Percentiles rank a stretch among this genome's conserved stretches.
These are phyloP conservation scores for Fusarium drepaniforme DNA, from an alignment of 2,329 filamentous ascomycete genomes.

Conservation along the genomic window DNA sequence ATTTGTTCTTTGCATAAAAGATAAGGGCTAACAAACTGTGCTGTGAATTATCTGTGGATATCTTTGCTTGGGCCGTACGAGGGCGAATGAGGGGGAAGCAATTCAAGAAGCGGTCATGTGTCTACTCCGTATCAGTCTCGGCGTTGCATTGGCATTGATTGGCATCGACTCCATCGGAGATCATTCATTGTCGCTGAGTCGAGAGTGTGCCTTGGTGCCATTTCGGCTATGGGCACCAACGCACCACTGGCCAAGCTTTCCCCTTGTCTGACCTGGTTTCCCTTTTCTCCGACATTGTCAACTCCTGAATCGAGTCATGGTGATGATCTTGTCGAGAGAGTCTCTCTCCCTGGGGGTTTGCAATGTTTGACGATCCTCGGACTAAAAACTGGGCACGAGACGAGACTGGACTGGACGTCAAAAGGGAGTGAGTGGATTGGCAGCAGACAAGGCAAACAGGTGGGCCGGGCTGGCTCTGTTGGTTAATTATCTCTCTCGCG, in stretches of 20 bases:
- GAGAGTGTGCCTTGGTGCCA: neutral
- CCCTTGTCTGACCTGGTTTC: neutral
- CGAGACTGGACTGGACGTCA: neutral
- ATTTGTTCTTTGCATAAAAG: neutral
- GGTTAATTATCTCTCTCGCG: conserved; percentile 4
- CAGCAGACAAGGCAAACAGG: neutral
- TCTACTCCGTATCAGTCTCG: neutral
- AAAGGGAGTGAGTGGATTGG: neutral
- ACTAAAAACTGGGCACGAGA: neutral
- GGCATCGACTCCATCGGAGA: neutral
- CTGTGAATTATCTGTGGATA: neutral
- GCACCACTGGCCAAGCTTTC: neutral
- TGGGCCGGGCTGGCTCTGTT: neutral
- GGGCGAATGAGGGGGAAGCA: conserved; percentile 1
- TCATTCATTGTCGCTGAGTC: neutral
- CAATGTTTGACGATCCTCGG: neutral
- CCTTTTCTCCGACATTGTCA: neutral
- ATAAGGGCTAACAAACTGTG: neutral
- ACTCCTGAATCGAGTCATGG: neutral
- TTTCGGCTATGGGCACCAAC: conserved; percentile 1
- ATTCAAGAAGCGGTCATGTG: neutral
- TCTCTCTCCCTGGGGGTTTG: neutral
- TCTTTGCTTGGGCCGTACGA: neutral
- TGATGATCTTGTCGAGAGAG: neutral
- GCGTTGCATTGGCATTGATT: conserved; percentile 3